Conservation (phyloP, 345 rosid species). For the Citrus inodora region DNA sequence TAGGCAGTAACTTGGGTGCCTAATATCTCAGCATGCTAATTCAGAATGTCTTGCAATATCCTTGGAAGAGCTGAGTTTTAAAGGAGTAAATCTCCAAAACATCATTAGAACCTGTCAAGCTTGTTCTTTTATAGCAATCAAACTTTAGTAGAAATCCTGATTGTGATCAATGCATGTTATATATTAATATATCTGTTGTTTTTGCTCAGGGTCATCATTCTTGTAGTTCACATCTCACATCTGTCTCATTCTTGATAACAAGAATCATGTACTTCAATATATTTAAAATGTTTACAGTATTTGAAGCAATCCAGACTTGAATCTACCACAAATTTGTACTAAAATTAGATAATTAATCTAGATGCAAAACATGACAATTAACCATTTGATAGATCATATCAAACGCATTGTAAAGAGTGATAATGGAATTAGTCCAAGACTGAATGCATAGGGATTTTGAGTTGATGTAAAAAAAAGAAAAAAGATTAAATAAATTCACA, state of each 20-base stretch:
- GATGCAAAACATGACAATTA: not conserved
- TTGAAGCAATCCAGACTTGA: not conserved
- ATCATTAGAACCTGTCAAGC: not conserved
- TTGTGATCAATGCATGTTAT: not conserved
- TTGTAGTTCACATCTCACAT: not conserved
- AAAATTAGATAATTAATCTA: not conserved
- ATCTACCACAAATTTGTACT: not conserved
- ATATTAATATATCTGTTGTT: not conserved
- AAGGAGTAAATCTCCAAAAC: not conserved
- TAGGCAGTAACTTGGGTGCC: not conserved
- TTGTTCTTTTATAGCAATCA: constrained; percentile 3
- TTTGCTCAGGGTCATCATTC: not conserved
- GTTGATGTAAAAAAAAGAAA: not conserved
- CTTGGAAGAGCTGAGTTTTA: not conserved
- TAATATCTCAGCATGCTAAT: not conserved
- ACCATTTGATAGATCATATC: not conserved
- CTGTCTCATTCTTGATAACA: not conserved
- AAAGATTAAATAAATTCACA: not conserved
- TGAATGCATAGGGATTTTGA: not conserved
- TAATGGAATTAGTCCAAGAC: not conserved
- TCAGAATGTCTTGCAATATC: not conserved
- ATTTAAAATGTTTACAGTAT: not conserved
- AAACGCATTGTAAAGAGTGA: not conserved
- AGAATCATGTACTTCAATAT: not conserved
- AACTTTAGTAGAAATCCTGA: not conserved